A percentile compares a stretch with the other conserved stretches of the same genome.
Evolutionary conservation across 139 green algal genomes (phyloP).

Genomic region (Chlorella sp.): DNA sequence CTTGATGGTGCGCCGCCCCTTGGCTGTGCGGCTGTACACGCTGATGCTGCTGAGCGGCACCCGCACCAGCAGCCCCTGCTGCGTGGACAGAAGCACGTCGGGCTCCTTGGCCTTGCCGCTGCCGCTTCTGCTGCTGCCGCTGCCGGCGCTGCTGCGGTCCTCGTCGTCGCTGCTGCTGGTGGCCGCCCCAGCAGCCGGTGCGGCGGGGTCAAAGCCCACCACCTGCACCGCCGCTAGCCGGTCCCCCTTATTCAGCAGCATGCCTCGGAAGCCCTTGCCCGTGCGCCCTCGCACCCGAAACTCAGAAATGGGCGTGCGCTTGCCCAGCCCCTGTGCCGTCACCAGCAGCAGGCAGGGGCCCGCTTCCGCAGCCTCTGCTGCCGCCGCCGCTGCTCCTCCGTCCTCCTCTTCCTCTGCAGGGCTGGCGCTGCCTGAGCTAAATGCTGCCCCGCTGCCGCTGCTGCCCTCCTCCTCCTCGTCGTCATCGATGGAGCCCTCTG

Average conservation of each 20-base stretch:
- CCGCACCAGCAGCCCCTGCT: conserved; percentile 56
- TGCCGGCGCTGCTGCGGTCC: not conserved
- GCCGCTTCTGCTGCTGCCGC: not conserved
- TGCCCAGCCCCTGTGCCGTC: conserved; percentile 44
- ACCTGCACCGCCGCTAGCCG: conserved; percentile 44
- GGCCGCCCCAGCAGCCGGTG: not conserved
- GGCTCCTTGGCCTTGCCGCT: no score
- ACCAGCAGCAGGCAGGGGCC: conserved; percentile 36
- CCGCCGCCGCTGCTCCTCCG: not conserved
- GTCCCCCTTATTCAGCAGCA: conserved; percentile 49
- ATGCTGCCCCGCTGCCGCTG: not conserved
- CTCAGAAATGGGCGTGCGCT: conserved; percentile 42
- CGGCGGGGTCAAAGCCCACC: conserved; percentile 16
- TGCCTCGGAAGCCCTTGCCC: conserved; percentile 32
- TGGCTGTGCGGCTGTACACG: conserved; percentile 5
- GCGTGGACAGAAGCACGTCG: conserved; percentile 59
- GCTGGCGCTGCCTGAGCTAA: not conserved
- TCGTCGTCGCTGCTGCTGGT: not conserved
- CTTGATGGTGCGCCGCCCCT: conserved; percentile 46
- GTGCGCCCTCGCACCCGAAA: conserved; percentile 45
- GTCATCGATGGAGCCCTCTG: not conserved
- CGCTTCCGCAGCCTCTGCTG: not conserved
- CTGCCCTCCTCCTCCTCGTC: not conserved
- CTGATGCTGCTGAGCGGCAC: conserved; percentile 34
- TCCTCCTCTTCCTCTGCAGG: not conserved